Evolutionary conservation across 257 asterid species (phyloP), one percentile per base, ranked within the genome.

Genomic region (Linaria vulgaris): DNA sequence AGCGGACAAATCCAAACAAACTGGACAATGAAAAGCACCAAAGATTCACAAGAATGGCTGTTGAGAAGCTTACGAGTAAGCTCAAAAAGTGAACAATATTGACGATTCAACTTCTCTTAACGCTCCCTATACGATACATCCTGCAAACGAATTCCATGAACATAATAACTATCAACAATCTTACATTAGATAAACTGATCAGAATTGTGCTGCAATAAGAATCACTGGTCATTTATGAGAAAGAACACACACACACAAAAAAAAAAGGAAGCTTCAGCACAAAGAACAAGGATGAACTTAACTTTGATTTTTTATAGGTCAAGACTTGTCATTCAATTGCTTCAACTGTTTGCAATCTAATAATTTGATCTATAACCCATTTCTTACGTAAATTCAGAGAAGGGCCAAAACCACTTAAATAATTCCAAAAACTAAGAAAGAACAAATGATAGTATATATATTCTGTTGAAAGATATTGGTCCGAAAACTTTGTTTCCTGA

Each of bases 101-200:
- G 23, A 20, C 43, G 53, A 12, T 21, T 41, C 43, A 41, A 24
- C 25, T 19, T 45, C 64, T 56, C 63, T 78, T 61, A 78, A 15
- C 76, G 75, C 56, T 63, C 76, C 87, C 83, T 61, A 45, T 73
- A 82, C 6, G 80, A 74, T 19, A 44, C 24, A 38, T 82, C 91
- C 95, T 84, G 76, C 74, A 58, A 61, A 65, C 12, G 45, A 30
- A 23, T 27, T 8, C 46, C 41, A 7, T 4, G 9, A 37, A 22
- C 1, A 45, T 12, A 38, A 60, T 49, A 39, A 37, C 6, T 30
- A 30, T 58, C 51, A 61, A 39, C 30, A 56, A 69, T 50, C 56
- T 38, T 5, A n/a, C 13, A n/a, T n/a, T n/a, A n/a, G n/a, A 11
- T 19, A 14, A 24, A 22, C 13, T n/a, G 39, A 31, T 27, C 13